A percentile compares a stretch with the other conserved stretches of the same genome.
phyloP scores from a whole-genome alignment of 306 rosid genomes.

The Alnus rubra region DNA sequence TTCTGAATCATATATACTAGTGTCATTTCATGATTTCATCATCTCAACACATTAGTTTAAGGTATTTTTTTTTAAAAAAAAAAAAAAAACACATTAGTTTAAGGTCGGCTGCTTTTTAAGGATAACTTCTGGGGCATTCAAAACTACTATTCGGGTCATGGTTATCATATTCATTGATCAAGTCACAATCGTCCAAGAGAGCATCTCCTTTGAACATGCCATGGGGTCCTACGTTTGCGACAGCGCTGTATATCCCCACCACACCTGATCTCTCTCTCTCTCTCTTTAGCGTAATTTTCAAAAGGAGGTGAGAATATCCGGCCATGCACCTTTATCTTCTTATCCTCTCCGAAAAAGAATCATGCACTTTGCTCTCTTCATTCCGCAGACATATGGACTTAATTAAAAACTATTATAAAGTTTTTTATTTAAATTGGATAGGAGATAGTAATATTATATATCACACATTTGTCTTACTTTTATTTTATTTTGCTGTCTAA shows the following conservation, averaged over 20 bases:
- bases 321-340: conserved; percentile 32
- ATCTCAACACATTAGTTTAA: no score
- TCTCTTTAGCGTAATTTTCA: conserved; percentile 6
- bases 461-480: no score
- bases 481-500: no score
- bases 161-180: conserved; percentile 30
- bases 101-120: not conserved
- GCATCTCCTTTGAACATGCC: conserved; percentile 2
- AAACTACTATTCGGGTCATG: not conserved
- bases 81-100: no score
- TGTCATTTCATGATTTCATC: no score
- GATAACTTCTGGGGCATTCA: not conserved
- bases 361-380: conserved; percentile 33
- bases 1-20: no score
- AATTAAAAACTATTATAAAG: not conserved
- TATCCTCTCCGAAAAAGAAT: conserved; percentile 33
- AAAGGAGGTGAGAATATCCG: conserved; percentile 34
- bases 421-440: not conserved
- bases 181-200: conserved; percentile 28
- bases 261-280: not conserved
- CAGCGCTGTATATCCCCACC: not conserved
- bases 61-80: no score
- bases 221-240: conserved; percentile 16
- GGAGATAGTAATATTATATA: no score
- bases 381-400: conserved; percentile 17